These are phyloP conservation scores for Crithidia expoeki DNA, from an alignment of 208 protist species.

Conservation along the genomic window DNA sequence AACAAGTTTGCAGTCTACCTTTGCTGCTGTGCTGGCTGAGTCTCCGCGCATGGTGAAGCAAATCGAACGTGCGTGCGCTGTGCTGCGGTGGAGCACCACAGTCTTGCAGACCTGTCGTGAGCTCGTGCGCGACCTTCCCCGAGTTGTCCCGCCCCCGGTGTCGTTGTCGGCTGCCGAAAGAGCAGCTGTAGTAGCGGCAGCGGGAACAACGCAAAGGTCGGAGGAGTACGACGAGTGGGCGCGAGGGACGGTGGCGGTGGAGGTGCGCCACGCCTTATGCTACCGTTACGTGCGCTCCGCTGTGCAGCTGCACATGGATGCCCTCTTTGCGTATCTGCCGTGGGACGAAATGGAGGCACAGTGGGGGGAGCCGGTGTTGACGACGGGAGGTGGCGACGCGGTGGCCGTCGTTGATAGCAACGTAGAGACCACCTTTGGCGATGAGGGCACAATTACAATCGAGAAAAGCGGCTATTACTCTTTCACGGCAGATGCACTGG, in stretches of 20 bases:
- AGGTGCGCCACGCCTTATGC: slow-evolving; percentile 54
- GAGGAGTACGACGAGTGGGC: slow-evolving; percentile 26
- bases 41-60: slow-evolving; percentile 54
- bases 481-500: slow-evolving; percentile 17
- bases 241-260: slow-evolving; percentile 28
- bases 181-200: background rate
- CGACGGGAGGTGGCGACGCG: background rate
- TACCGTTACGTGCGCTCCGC: slow-evolving; percentile 50
- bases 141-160: slow-evolving; percentile 1
- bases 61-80: slow-evolving; percentile 54
- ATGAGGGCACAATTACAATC: background rate
- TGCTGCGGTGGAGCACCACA: slow-evolving; percentile 65
- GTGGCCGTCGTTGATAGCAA: no score
- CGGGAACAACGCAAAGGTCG: background rate
- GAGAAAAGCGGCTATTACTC: background rate
- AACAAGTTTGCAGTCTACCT: slow-evolving; percentile 37
- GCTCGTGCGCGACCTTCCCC: slow-evolving; percentile 38
- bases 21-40: slow-evolving; percentile 47
- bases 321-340: slow-evolving; percentile 68
- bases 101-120: slow-evolving; percentile 47
- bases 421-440: no score
- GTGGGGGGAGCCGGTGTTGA: slow-evolving; percentile 44
- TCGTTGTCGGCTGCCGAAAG: background rate
- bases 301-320: slow-evolving; percentile 76
- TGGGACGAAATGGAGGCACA: slow-evolving; percentile 69